Evolutionary conservation across 768 basidiomycete species (phyloP), one percentile per base, ranked within the genome.

Genomic region (Podaxis sp.): DNA sequence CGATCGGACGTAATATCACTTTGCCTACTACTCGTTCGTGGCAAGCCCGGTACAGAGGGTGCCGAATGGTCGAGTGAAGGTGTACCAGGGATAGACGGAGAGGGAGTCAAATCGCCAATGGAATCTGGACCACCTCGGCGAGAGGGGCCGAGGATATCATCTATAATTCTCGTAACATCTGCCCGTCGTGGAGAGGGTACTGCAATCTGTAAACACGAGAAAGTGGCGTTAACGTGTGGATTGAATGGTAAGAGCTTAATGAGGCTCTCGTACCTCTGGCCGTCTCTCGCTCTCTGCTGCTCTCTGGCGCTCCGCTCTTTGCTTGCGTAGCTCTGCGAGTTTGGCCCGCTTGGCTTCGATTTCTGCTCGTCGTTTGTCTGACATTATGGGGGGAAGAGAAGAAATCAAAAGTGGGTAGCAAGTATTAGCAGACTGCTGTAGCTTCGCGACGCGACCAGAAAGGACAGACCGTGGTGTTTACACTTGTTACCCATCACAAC

Each of bases 261-360:
- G 20, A 49, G 41, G 15, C 15, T 15, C 26, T 20, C 71, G 63
- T 62, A 79, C 81, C 63, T 80, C 80, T 60, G 71, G 68, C 60
- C 76, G 74, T 62, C 76, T 73, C 41, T 85, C 81, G 24, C 75
- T 76, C 53, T 85, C 87, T 61, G 77, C 10, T 2, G 33, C 80
- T 62, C 79, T 84, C 69, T 87, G 83, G 68, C 90, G 78, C 65
- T 90, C 86, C 38, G 87, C 87, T 50, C 94, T 84, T 4, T 89
- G 90, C 73, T 89, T 84, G 59, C 91, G 82, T 40, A 97, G 81
- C 66, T 93, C 93, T 55, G 87, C 92, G 37, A 98, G 87, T 75
- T 94, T 95, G 11, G 87, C 86, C 65, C 89, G 80, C 77, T 98
- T 99, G 26, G 89, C 91, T 74, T 95, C 94, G 64, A 98, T 91